phyloP scores from a whole-genome alignment of 331 rosid species.

The Dryas integrifolia region DNA sequence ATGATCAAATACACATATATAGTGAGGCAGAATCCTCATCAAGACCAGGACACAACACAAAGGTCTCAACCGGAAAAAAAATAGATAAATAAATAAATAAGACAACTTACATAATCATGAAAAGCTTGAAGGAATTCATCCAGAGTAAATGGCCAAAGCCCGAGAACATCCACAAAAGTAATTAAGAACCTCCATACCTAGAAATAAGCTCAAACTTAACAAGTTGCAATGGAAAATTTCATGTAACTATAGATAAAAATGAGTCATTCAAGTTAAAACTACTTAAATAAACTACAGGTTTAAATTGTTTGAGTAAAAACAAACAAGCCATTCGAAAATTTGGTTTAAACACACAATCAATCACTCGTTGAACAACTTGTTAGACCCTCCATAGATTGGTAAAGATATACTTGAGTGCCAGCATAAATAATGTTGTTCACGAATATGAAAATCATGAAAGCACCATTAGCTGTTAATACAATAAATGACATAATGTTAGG shows the following conservation, averaged over 20 bases:
- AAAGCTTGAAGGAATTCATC: conserved; percentile 82
- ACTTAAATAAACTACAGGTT: background rate
- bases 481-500: background rate
- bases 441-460: background rate
- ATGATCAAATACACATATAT: conserved; percentile 16
- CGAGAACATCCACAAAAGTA: conserved; percentile 71
- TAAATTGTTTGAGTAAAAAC: background rate
- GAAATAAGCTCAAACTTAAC: conserved; percentile 4
- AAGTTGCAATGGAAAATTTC: background rate
- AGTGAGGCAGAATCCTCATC: conserved; percentile 11
- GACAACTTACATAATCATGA: conserved; percentile 67
- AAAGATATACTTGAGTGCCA: background rate
- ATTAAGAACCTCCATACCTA: conserved; percentile 83
- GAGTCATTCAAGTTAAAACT: background rate
- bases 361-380: background rate
- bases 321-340: background rate
- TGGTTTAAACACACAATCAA: background rate
- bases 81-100: background rate
- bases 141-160: conserved; percentile 75
- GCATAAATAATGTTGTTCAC: background rate
- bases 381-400: background rate
- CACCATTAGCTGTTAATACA: background rate
- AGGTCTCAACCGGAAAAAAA: background rate
- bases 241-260: background rate
- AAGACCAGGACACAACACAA: background rate